Conservation (phyloP, 257 asterid genomes). For the Penstemon barbatus region DNA sequence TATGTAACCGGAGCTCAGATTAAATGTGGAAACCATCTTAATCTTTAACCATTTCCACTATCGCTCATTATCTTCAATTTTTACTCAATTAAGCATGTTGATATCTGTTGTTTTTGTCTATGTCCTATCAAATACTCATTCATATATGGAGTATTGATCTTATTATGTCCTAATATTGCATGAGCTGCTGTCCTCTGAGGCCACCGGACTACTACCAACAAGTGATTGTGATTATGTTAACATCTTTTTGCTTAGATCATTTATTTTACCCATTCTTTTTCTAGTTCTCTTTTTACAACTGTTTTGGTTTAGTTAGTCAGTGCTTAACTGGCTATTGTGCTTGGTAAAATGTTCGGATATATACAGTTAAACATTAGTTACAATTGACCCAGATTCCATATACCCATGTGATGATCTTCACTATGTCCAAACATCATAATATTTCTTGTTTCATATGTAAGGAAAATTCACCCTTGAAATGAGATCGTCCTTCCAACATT, state of each 20-base stretch:
- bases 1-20: neutral
- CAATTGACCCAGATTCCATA: neutral
- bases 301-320: neutral
- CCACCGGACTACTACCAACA: neutral
- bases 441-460: neutral
- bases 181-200: too few relatives aligned
- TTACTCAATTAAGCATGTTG: neutral
- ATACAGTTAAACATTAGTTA: neutral
- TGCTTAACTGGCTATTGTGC: neutral
- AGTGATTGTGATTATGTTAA: neutral
- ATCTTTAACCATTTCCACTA: too few relatives aligned
- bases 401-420: neutral
- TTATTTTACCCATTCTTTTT: too few relatives aligned
- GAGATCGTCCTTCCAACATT: conserved; percentile 6
- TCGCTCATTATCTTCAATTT: too few relatives aligned
- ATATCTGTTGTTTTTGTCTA: neutral
- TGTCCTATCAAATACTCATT: neutral
- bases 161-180: too few relatives aligned
- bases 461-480: conserved; percentile 4
- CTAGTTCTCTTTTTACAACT: neutral
- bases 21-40: neutral
- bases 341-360: neutral
- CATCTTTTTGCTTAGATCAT: neutral
- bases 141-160: too few relatives aligned
- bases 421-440: conserved; percentile 17